These are phyloP conservation scores for Erodium moschatum DNA, from an alignment of 441 rosid genomes.

Conservation along the genomic window DNA sequence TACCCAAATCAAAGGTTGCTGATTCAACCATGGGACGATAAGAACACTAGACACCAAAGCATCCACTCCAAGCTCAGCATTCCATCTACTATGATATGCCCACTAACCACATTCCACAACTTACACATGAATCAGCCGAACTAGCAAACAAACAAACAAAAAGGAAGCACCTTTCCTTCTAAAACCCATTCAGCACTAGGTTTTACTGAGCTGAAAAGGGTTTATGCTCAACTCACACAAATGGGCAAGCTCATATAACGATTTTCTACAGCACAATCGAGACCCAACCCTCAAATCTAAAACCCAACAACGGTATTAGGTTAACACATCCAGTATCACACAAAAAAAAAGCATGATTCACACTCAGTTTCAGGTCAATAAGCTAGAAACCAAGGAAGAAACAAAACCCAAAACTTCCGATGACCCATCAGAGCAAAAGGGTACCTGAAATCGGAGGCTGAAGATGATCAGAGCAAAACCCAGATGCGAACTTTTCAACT, in stretches of 20 bases:
- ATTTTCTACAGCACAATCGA: not conserved
- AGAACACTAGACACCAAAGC: not conserved
- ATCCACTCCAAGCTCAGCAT: too few species aligned
- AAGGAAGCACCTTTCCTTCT: not conserved
- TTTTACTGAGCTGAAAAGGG: not conserved
- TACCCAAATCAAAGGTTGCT: not conserved
- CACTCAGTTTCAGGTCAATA: not conserved
- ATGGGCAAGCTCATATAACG: not conserved
- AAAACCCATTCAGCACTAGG: not conserved
- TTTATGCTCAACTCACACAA: not conserved
- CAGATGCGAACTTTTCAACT: not conserved
- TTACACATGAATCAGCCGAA: not conserved
- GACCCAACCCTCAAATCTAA: not conserved
- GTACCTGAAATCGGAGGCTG: constrained; percentile 3
- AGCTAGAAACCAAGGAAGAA: not conserved
- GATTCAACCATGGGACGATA: not conserved
- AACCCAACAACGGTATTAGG: not conserved
- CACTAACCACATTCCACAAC: not conserved
- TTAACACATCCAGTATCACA: not conserved
- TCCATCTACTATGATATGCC: not conserved
- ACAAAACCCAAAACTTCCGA: not conserved
- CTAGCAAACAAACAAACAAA: not conserved
- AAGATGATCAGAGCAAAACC: not conserved
- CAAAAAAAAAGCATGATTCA: not conserved
- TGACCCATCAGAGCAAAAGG: not conserved